Evolutionary conservation across 2,329 filamentous ascomycete species (phyloP).

Genomic region (Stemphylium vesicarium): DNA sequence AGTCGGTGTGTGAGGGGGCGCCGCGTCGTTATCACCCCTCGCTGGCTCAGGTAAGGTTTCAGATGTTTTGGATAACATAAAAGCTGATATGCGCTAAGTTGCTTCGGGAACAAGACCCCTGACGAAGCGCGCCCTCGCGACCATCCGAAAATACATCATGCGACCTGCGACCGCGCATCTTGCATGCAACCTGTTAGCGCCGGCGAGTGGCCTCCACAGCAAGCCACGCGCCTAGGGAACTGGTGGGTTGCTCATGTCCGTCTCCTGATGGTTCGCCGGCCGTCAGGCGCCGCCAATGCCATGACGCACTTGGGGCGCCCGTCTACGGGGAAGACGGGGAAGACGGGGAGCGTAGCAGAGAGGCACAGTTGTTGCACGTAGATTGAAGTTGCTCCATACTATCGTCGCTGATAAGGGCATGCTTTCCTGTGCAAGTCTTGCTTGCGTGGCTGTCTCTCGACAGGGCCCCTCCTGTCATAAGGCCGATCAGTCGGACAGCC

Average conservation of each 20-base stretch:
- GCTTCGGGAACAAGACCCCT: conserved; percentile 19
- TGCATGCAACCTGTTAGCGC: conserved; percentile 13
- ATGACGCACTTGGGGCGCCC: conserved; percentile 7
- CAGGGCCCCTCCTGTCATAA: conserved; percentile 30
- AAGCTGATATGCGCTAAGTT: conserved; percentile 19
- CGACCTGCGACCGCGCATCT: conserved; percentile 15
- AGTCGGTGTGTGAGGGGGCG: conserved; percentile 39
- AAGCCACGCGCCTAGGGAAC: conserved; percentile 19
- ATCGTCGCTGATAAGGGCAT: conserved; percentile 17
- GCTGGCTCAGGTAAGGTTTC: conserved; percentile 28
- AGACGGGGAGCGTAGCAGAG: conserved; percentile 9
- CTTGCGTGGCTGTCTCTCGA: conserved; percentile 24
- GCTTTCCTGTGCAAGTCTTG: conserved; percentile 25
- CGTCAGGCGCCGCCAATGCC: conserved; percentile 2
- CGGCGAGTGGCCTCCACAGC: conserved; percentile 5
- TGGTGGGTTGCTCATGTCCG: conserved; percentile 10
- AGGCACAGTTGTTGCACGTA: conserved; percentile 34
- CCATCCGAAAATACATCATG: conserved; percentile 18
- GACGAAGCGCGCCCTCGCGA: conserved; percentile 12
- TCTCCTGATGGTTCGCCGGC: conserved; percentile 8
- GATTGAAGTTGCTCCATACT: conserved; percentile 12
- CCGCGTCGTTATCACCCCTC: conserved; percentile 26
- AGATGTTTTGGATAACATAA: conserved; percentile 21
- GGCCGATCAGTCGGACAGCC: conserved; percentile 35
- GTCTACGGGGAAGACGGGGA: neutral